Conservation (phyloP, 352 stramenopile species). For the Globisporangium mamillatum region DNA sequence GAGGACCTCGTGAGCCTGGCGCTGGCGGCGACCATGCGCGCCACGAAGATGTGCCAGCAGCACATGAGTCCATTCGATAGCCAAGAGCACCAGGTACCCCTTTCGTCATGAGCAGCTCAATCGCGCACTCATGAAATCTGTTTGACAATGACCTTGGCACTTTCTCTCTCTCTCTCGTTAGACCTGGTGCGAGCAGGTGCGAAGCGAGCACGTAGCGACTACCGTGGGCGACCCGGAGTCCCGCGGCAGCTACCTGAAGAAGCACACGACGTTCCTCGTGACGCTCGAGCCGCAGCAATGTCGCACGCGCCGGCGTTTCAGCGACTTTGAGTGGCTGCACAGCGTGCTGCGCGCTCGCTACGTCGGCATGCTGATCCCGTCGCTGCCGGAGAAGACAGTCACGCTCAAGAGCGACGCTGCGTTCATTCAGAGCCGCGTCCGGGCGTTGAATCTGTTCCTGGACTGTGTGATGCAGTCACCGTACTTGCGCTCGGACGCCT, state of each 20-base stretch:
- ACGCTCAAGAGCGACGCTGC: slow-evolving; percentile 42
- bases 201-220: slow-evolving; percentile 2
- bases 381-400: slow-evolving; percentile 64
- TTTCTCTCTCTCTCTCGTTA: neutral
- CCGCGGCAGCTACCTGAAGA: slow-evolving; percentile 61
- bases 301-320: slow-evolving; percentile 56
- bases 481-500: slow-evolving; percentile 51
- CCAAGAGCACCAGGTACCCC: slow-evolving; percentile 30
- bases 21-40: slow-evolving; percentile 34
- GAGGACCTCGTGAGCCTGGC: slow-evolving; percentile 28
- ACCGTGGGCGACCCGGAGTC: slow-evolving; percentile 54
- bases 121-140: neutral
- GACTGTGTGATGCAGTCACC: slow-evolving; percentile 53
- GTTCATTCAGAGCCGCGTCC: slow-evolving; percentile 61
- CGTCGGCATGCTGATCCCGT: slow-evolving; percentile 61
- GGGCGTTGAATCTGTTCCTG: slow-evolving; percentile 55
- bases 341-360: slow-evolving; percentile 56
- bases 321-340: slow-evolving; percentile 77
- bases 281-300: slow-evolving; percentile 27
- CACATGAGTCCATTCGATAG: slow-evolving; percentile 22
- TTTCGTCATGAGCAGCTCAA: neutral
- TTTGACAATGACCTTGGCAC: neutral
- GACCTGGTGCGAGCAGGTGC: slow-evolving; percentile 11
- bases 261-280: slow-evolving; percentile 70
- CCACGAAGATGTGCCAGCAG: slow-evolving; percentile 26